Evolutionary conservation across 768 basidiomycete genomes (phyloP).

Genomic region (Coprinopsis sp.): DNA sequence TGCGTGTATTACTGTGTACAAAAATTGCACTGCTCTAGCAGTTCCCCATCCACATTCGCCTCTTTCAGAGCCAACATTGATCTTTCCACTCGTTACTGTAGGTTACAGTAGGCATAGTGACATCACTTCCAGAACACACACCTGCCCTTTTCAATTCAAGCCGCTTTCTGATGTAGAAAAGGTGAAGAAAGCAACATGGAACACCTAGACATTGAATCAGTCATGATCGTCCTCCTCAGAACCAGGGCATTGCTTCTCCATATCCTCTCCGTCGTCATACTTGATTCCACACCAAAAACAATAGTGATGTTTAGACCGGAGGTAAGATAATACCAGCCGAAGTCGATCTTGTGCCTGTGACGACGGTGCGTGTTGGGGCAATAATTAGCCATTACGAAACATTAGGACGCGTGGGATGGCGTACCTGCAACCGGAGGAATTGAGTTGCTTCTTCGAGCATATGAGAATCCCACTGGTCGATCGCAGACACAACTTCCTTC

Average conservation of each 20-base stretch:
- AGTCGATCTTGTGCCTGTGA: conserved; percentile 68
- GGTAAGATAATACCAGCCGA: conserved; percentile 61
- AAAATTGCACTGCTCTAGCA: too few species aligned
- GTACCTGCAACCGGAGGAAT: conserved; percentile 63
- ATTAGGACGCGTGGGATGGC: conserved; percentile 12
- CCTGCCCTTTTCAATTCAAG: too few species aligned
- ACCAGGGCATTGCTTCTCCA: conserved; percentile 69
- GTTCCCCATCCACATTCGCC: not conserved
- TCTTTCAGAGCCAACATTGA: not conserved
- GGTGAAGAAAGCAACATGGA: too few species aligned
- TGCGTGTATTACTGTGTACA: too few species aligned
- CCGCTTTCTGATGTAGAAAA: too few species aligned
- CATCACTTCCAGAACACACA: too few species aligned
- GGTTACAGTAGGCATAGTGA: too few species aligned
- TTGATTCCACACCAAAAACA: conserved; percentile 89
- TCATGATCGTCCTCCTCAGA: conserved; percentile 75
- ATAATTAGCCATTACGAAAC: not conserved
- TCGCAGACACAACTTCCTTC: conserved; percentile 18
- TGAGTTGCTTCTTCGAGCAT: conserved; percentile 61
- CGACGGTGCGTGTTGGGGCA: conserved; percentile 9
- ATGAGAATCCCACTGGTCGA: conserved; percentile 45
- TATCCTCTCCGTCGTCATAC: conserved; percentile 57
- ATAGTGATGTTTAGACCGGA: conserved; percentile 67
- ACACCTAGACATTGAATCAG: conserved; percentile 29
- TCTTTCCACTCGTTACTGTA: not conserved